Percentiles rank a stretch among this genome's conserved stretches.
phyloP scores from a whole-genome alignment of 768 basidiomycete species.

The Strobilomyces dryophilus region DNA sequence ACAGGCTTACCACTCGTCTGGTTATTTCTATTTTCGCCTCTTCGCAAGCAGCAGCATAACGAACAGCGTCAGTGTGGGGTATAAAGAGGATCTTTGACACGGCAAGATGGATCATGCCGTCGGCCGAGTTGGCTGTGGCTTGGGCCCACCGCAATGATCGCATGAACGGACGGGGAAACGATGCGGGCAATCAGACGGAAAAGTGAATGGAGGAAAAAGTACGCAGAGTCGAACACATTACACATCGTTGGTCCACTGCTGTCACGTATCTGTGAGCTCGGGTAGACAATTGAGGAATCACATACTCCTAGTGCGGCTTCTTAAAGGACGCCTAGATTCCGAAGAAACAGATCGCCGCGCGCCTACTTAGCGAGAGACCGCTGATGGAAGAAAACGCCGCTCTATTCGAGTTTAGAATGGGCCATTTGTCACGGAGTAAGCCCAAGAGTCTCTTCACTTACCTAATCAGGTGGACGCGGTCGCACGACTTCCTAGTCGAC shows the following conservation, averaged over 20 bases:
- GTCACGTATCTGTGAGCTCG: too few relatives aligned
- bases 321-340: too few relatives aligned
- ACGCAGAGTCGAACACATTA: too few relatives aligned
- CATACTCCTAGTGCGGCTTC: too few relatives aligned
- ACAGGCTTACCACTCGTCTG: not conserved
- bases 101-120: not conserved
- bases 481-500: not conserved
- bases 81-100: not conserved
- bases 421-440: too few relatives aligned
- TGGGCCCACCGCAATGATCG: not conserved
- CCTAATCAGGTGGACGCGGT: not conserved
- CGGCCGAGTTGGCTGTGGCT: not conserved
- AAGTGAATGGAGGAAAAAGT: not conserved
- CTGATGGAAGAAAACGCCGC: too few relatives aligned
- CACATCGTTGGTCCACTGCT: too few relatives aligned
- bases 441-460: not conserved
- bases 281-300: too few relatives aligned
- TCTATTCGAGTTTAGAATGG: too few relatives aligned
- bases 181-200: too few relatives aligned
- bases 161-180: not conserved
- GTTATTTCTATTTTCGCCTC: not conserved
- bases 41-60: not conserved
- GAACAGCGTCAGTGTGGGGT: not conserved
- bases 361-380: too few relatives aligned
- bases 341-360: too few relatives aligned